Evolutionary conservation across 2,329 filamentous ascomycete genomes (phyloP).

Genomic region (Hypocreales sp.): DNA sequence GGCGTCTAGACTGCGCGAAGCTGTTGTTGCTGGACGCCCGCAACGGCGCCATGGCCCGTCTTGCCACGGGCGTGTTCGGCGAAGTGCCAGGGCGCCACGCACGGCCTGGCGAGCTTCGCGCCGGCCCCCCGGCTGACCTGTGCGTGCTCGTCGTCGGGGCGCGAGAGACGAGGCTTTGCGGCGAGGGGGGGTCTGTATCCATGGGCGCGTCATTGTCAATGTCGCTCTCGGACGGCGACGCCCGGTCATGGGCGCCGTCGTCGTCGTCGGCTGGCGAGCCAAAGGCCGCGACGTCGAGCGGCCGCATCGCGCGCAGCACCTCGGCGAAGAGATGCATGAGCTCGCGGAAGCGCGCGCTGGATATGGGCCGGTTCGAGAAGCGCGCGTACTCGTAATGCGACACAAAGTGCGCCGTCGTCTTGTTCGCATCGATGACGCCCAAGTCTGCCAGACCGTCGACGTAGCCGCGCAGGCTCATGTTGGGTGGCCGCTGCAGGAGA

Average conservation of each 20-base stretch:
- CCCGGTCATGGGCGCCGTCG: conserved; percentile 9
- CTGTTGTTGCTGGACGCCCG: conserved; percentile 20
- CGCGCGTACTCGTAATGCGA: conserved; percentile 68
- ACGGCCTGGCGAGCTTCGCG: conserved; percentile 24
- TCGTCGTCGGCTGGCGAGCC: no score
- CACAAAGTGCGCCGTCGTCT: conserved; percentile 48
- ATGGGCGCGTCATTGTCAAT: conserved; percentile 30
- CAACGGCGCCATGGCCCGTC: no score
- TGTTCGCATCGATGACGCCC: conserved; percentile 36
- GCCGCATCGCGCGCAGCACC: conserved; percentile 60
- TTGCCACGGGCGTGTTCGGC: no score
- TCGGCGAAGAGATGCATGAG: conserved; percentile 79
- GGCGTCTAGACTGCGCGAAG: conserved; percentile 26
- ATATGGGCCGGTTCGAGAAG: conserved; percentile 58
- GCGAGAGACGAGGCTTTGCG: conserved; percentile 13
- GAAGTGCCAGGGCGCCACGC: conserved; percentile 25
- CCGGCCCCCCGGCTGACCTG: conserved; percentile 12
- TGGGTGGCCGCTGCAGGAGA: conserved; percentile 52
- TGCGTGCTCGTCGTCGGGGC: conserved; percentile 15
- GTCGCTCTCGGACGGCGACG: conserved; percentile 20
- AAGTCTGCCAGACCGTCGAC: conserved; percentile 53
- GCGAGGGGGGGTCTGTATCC: conserved; percentile 25
- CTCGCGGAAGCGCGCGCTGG: conserved; percentile 54
- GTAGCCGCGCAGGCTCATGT: conserved; percentile 69
- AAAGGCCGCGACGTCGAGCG: conserved; percentile 41